Conservation (phyloP, 768 basidiomycete species). For the Sutorius australiensis region DNA sequence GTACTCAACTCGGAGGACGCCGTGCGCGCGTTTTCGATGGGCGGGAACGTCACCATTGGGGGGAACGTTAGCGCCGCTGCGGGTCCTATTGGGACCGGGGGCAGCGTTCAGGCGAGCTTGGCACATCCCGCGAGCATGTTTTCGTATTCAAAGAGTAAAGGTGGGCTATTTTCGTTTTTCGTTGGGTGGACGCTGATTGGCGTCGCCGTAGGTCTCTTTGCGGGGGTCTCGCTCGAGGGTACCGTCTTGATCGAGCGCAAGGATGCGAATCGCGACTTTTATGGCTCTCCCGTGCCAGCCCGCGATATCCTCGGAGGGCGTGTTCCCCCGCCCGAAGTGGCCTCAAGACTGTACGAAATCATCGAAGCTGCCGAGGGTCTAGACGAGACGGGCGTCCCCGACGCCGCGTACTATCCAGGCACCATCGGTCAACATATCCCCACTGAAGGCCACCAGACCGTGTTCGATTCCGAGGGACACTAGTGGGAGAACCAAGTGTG, state of each 20-base stretch:
- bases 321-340: conserved; percentile 97
- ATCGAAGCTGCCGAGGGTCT: conserved; percentile 95
- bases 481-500: conserved; percentile 5
- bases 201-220: conserved; percentile 70
- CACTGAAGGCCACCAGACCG: conserved; percentile 46
- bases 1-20: conserved; percentile 97
- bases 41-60: conserved; percentile 95
- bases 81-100: conserved; percentile 93
- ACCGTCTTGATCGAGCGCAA: conserved; percentile 93
- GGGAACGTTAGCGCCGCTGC: conserved; percentile 83
- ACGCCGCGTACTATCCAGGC: conserved; percentile 74
- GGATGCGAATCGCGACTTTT: conserved; percentile 95
- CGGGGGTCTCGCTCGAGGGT: conserved; percentile 91
- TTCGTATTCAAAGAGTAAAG: conserved; percentile 93
- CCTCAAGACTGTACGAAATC: conserved; percentile 87
- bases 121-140: conserved; percentile 98
- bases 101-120: conserved; percentile 78
- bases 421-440: conserved; percentile 56
- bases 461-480: conserved; percentile 71
- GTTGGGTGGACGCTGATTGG: neutral
- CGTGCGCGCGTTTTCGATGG: conserved; percentile 90
- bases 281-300: conserved; percentile 86
- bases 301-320: conserved; percentile 88
- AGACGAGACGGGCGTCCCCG: conserved; percentile 79
- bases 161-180: conserved; percentile 38